Evolutionary conservation across 192 early-diverging fungal species (phyloP).

Genomic region (Linderina pennispora): DNA sequence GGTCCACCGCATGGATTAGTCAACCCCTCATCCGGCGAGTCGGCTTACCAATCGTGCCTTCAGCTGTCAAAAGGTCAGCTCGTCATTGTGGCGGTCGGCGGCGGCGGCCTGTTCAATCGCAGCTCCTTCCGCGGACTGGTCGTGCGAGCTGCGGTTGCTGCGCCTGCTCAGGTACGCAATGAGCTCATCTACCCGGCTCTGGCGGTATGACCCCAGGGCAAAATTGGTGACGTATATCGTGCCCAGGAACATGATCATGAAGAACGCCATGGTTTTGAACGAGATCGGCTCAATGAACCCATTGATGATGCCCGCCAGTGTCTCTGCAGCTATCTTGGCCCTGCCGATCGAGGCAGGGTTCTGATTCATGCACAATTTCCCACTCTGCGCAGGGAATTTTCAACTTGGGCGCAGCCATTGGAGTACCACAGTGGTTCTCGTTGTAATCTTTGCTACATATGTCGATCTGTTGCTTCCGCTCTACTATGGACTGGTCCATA

Average conservation of each 20-base stretch:
- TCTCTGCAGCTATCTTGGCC: constrained; percentile 72
- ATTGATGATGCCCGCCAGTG: constrained; percentile 75
- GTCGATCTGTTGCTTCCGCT: constrained; percentile 54
- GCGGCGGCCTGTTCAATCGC: not conserved
- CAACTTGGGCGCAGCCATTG: constrained; percentile 54
- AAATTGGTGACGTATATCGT: constrained; percentile 41
- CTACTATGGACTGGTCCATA: constrained; percentile 56
- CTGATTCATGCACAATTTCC: constrained; percentile 56
- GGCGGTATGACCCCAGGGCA: constrained; percentile 46
- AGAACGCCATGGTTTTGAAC: constrained; percentile 74
- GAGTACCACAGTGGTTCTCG: constrained; percentile 53
- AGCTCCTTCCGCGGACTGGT: not conserved
- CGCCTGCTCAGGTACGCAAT: constrained; percentile 19
- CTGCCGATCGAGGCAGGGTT: constrained; percentile 59
- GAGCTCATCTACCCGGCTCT: constrained; percentile 33
- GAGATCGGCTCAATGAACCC: constrained; percentile 79
- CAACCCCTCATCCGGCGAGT: too few species aligned
- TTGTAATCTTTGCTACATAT: constrained; percentile 60
- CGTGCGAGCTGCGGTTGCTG: not conserved
- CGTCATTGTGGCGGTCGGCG: too few species aligned
- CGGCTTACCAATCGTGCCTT: too few species aligned
- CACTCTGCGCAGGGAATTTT: constrained; percentile 54
- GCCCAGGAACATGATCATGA: constrained; percentile 43
- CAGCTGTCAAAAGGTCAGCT: too few species aligned
- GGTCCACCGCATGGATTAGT: too few species aligned